These are phyloP conservation scores for Coleophoma eucalyptorum DNA, from an alignment of 2,329 filamentous ascomycete species.

Conservation along the genomic window DNA sequence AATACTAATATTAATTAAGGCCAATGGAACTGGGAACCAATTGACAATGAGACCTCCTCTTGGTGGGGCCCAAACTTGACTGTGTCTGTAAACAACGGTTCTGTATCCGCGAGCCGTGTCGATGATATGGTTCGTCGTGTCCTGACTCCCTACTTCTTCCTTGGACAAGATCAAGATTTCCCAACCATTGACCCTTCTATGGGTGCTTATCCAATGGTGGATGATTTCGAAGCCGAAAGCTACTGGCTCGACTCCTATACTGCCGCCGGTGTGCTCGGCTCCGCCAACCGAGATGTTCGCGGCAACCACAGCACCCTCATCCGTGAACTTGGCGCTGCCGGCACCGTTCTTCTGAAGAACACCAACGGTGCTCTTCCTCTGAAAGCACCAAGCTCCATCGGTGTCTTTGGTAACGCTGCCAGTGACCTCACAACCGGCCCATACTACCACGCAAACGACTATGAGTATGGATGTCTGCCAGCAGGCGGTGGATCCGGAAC, in stretches of 20 bases:
- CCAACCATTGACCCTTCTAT: constrained; percentile 40
- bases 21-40: neutral
- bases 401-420: constrained; percentile 58
- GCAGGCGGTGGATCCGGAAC: constrained; percentile 58
- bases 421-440: constrained; percentile 53
- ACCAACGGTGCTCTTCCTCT: constrained; percentile 45
- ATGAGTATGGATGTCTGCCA: constrained; percentile 48
- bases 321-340: constrained; percentile 46
- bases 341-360: constrained; percentile 72
- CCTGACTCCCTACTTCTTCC: constrained; percentile 46
- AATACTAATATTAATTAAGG: neutral
- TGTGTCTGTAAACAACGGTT: constrained; percentile 58
- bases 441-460: constrained; percentile 59
- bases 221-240: constrained; percentile 44
- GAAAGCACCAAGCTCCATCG: constrained; percentile 41
- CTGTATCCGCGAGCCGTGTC: constrained; percentile 58
- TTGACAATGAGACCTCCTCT: neutral
- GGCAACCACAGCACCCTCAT: constrained; percentile 26
- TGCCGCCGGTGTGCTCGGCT: neutral
- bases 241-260: constrained; percentile 18
- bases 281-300: constrained; percentile 42
- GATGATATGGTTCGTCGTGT: constrained; percentile 66
- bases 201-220: constrained; percentile 24
- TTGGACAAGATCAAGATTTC: constrained; percentile 43
- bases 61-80: constrained; percentile 23